Conservation (phyloP, 352 stramenopile species). For the Pythium rhizo-oryzae region DNA sequence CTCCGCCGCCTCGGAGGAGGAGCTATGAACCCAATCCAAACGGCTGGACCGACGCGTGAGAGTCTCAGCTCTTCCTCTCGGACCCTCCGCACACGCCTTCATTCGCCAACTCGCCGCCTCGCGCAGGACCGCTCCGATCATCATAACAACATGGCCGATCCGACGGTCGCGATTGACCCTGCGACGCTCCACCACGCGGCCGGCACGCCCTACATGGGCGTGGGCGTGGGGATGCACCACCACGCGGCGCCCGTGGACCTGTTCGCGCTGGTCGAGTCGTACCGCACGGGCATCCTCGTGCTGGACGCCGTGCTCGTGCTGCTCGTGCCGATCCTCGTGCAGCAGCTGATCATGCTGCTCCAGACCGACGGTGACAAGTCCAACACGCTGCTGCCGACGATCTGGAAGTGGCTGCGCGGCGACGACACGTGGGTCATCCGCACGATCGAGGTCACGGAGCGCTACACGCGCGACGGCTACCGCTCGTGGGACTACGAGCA, state of each 20-base stretch:
- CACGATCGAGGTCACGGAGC: constrained; percentile 36
- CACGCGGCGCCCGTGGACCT: constrained; percentile 2
- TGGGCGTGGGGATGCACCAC: background rate
- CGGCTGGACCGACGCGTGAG: too few species aligned
- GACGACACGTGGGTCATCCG: constrained; percentile 22
- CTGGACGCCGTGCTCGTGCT: constrained; percentile 36
- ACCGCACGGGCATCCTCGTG: constrained; percentile 31
- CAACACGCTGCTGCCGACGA: constrained; percentile 7
- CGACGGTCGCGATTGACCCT: background rate
- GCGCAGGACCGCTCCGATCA: too few species aligned
- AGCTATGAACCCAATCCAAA: too few species aligned
- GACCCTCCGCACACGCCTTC: too few species aligned
- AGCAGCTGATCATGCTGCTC: constrained; percentile 20
- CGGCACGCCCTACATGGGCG: too few species aligned
- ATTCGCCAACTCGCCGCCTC: constrained; percentile 14
- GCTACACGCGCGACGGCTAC: constrained; percentile 35
- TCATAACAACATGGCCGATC: constrained; percentile 24
- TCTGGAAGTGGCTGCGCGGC: constrained; percentile 3
- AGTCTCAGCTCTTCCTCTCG: too few species aligned
- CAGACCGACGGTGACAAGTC: constrained; percentile 22
- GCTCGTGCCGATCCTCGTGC: constrained; percentile 30
- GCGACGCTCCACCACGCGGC: background rate
- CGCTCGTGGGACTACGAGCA: constrained; percentile 38
- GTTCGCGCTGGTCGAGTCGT: constrained; percentile 19
- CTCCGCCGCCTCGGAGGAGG: too few species aligned